A percentile compares a stretch with the other conserved stretches of the same genome.
Conservation (phyloP, 2,329 filamentous ascomycete species). For the Microsporum audouinii region DNA sequence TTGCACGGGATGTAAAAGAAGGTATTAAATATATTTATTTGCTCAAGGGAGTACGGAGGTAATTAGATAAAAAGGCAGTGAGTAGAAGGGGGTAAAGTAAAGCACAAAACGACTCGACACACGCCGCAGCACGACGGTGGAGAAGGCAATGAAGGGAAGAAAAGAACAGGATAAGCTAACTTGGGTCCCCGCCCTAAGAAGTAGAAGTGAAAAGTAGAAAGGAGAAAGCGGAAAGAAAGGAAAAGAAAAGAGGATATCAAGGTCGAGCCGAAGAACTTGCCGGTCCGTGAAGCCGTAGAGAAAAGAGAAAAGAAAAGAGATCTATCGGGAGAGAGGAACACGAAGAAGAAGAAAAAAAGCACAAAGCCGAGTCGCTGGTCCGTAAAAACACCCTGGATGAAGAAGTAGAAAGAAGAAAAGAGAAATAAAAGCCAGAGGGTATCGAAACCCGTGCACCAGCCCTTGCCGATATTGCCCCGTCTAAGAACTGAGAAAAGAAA, state of each 20-base stretch:
- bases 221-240: not conserved
- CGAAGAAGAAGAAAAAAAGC: slow-evolving; percentile 7
- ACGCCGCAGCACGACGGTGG: not conserved
- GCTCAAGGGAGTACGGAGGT: not conserved
- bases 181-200: not conserved
- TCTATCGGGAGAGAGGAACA: not conserved
- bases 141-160: not conserved
- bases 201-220: not conserved
- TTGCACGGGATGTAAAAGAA: not conserved
- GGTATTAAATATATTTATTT: not conserved
- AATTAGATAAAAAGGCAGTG: not conserved
- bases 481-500: slow-evolving; percentile 14
- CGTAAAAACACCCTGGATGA: slow-evolving; percentile 1
- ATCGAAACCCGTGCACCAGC: slow-evolving; percentile 10
- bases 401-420: slow-evolving; percentile 1
- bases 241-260: not conserved
- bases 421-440: slow-evolving; percentile 11
- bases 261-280: not conserved
- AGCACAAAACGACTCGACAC: not conserved
- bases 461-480: slow-evolving; percentile 8
- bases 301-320: not conserved
- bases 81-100: not conserved
- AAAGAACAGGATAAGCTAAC: not conserved
- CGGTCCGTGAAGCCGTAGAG: not conserved
- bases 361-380: slow-evolving; percentile 4